Evolutionary conservation across 2,329 filamentous ascomycete genomes (phyloP).

Genomic region (Coccinonectria pachysandricola): DNA sequence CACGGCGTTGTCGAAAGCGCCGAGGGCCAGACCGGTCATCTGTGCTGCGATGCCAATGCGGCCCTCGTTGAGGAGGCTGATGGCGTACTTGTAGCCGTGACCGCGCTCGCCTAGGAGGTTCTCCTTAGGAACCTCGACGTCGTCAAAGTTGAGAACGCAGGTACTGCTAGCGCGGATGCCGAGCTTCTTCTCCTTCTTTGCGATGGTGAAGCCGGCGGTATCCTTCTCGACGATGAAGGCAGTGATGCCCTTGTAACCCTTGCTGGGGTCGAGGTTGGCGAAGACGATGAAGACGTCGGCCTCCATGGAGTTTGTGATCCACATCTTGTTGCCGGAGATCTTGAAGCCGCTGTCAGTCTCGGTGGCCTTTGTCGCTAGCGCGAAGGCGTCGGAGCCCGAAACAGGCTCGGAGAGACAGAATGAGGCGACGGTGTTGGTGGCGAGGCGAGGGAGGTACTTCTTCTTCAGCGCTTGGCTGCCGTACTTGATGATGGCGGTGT

Average conservation of each 20-base stretch:
- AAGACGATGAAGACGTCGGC: constrained; percentile 95
- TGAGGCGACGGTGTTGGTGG: constrained; percentile 80
- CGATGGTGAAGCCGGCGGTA: constrained; percentile 80
- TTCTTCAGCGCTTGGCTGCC: constrained; percentile 68
- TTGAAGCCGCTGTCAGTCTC: constrained; percentile 76
- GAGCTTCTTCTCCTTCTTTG: constrained; percentile 99
- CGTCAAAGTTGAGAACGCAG: constrained; percentile 95
- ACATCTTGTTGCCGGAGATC: constrained; percentile 95
- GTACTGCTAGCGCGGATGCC: constrained; percentile 94
- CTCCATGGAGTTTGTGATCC: constrained; percentile 97
- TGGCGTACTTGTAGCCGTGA: constrained; percentile 96
- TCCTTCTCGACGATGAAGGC: constrained; percentile 92
- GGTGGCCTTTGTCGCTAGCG: constrained; percentile 79
- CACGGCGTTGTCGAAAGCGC: constrained; percentile 90
- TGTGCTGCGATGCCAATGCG: constrained; percentile 96
- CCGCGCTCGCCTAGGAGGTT: constrained; percentile 84
- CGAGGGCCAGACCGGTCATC: constrained; percentile 93
- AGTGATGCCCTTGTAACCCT: constrained; percentile 94
- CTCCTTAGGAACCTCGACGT: constrained; percentile 79
- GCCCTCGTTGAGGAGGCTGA: constrained; percentile 86
- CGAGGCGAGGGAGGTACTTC: constrained; percentile 80
- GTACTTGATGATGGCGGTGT: constrained; percentile 83
- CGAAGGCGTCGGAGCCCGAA: constrained; percentile 92
- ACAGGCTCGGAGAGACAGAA: constrained; percentile 91
- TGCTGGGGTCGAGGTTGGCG: constrained; percentile 83